Conservation (phyloP, 2,329 filamentous ascomycete genomes). For the Zasmidium cellare region DNA sequence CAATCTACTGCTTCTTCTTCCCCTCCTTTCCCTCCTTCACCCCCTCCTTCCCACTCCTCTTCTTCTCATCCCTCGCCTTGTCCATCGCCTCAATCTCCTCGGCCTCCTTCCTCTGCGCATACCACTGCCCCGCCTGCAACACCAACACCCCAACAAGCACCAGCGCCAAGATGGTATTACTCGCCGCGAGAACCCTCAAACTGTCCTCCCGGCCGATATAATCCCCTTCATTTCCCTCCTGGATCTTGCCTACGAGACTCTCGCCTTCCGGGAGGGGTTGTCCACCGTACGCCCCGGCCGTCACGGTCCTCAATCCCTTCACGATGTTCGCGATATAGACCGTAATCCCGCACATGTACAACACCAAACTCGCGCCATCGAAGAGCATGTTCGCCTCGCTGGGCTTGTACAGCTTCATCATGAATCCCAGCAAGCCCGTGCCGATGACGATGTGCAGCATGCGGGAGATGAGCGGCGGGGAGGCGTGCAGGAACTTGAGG, state of each 20-base stretch:
- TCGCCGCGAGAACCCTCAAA: constrained; percentile 85
- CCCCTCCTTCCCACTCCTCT: constrained; percentile 38
- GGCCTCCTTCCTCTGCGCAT: constrained; percentile 89
- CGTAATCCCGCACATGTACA: constrained; percentile 82
- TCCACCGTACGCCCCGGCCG: constrained; percentile 65
- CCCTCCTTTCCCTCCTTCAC: constrained; percentile 30
- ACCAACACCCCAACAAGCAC: constrained; percentile 90
- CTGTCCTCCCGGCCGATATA: constrained; percentile 83
- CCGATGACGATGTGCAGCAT: constrained; percentile 92
- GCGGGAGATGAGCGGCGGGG: constrained; percentile 86
- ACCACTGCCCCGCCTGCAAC: constrained; percentile 96
- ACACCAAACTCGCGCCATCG: constrained; percentile 70
- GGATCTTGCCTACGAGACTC: constrained; percentile 32
- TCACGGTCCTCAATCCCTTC: constrained; percentile 85
- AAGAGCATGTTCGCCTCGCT: constrained; percentile 95
- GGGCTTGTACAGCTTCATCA: constrained; percentile 92
- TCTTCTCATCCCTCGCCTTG: constrained; percentile 52
- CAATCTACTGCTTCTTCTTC: too few relatives aligned
- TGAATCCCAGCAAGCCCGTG: constrained; percentile 82
- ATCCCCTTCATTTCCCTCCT: constrained; percentile 55
- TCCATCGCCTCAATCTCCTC: constrained; percentile 72
- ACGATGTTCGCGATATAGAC: constrained; percentile 97
- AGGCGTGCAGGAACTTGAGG: constrained; percentile 86
- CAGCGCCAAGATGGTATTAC: constrained; percentile 92
- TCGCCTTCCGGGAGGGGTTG: constrained; percentile 40